phyloP scores from a whole-genome alignment of 2,329 filamentous ascomycete species.

The Chrysoporthe cubensis region DNA sequence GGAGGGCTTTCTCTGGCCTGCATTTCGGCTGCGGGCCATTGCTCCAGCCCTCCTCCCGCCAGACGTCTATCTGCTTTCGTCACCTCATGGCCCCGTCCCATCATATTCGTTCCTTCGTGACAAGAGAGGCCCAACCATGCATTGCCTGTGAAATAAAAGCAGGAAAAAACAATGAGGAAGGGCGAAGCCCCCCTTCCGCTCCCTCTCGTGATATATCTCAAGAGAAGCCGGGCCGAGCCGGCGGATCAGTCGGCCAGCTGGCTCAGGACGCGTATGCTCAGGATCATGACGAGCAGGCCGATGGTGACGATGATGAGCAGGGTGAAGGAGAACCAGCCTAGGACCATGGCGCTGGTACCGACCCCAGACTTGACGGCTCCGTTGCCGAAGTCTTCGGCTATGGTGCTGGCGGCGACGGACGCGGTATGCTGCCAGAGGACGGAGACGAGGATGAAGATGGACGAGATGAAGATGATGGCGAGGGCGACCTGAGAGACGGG shows the following conservation, averaged over 20 bases:
- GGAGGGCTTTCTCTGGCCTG: too few relatives aligned
- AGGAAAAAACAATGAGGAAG: too few relatives aligned
- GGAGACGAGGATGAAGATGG: constrained; percentile 74
- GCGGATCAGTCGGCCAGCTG: constrained; percentile 52
- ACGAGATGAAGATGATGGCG: constrained; percentile 83
- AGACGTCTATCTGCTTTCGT: too few relatives aligned
- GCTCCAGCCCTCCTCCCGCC: too few relatives aligned
- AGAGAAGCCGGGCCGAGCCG: background rate
- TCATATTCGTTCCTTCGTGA: too few relatives aligned
- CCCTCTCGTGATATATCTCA: too few relatives aligned
- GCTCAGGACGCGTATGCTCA: constrained; percentile 83
- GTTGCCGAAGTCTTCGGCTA: constrained; percentile 91
- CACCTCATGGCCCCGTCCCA: too few relatives aligned
- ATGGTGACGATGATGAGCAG: constrained; percentile 94
- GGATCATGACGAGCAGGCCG: constrained; percentile 91
- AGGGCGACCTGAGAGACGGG: constrained; percentile 91
- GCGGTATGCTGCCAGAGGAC: constrained; percentile 93
- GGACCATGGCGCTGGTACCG: constrained; percentile 92
- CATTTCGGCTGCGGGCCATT: too few relatives aligned
- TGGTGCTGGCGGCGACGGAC: constrained; percentile 90
- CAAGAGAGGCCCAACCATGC: too few relatives aligned
- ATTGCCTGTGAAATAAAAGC: too few relatives aligned
- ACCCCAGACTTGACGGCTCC: constrained; percentile 85
- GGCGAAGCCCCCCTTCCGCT: too few relatives aligned
- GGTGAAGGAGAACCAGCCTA: constrained; percentile 97